Evolutionary conservation across 1,284 basidiomycete genomes (phyloP), one percentile per base, ranked within the genome.

Genomic region (Ustilago bromivora): DNA sequence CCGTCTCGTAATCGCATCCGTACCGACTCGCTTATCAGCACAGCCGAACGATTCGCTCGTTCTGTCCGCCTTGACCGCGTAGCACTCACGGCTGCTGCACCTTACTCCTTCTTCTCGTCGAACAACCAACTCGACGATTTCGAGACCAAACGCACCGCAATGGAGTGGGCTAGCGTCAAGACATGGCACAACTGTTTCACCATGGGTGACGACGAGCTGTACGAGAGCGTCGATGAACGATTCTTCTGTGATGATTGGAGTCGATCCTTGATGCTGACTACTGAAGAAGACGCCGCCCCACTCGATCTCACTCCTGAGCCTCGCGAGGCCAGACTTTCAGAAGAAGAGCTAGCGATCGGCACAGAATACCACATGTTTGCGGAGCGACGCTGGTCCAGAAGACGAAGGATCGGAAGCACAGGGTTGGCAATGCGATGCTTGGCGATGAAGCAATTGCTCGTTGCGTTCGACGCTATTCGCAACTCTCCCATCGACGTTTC

Each of bases 91-190:
- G 55, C 72, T 6, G 72, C 72, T 3, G 67, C 72, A 34, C 67
- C 67, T 10, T 75, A 71, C 40, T 70, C 67, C 0, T 71, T 75
- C 51, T 60, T 75, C 41, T 47, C 64, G 2, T 60, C 72, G 4
- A 56, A 13, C 6, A 70, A 63, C 28, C 64, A 62, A 47, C 60
- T 66, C 53, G 64, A 76, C 40, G 64, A 67, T 17, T 71, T 71
- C 28, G 67, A 76, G 43, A 76, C 68, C 10, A 71, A 64, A 35
- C 64, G 73, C 32, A 76, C 60, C 17, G 61, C 67, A 31, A 71
- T 71, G 57, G 57, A 47, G 3, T 76, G 73, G 73, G 67, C 67
- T 12, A 76, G 73, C 53, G 67, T 76, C 61, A 76, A 76, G 46
- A 56, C 68, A 4, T 76, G 73, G 73, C 56, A 67, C 41, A 76